Base-by-base conservation (phyloP, 176 grass and related monocot species). In the Pontederia crassipes region DNA sequence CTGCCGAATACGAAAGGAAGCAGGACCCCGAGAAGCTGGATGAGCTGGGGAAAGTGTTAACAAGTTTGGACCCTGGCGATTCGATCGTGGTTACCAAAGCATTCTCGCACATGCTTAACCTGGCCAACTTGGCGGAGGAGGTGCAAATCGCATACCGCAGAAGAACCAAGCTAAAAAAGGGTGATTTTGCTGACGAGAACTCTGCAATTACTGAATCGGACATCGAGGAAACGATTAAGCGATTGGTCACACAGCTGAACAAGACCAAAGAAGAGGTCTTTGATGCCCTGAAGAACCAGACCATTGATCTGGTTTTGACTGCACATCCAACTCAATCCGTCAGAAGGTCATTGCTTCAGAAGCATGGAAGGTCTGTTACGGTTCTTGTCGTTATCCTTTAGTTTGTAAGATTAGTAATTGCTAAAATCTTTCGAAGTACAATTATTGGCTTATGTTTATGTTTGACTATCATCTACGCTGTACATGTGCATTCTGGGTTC, bases 81-180 rank as follows among this genome's bases (percentile, higher is more conserved):
- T 55, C 66, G 8, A 68, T 68, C 3, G 66, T 68, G 15, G 52
- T 68, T 5, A 46, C 66, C 10, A 68, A 68, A 20, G 54, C 66
- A 14, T 68, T 68, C 32, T 68, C 66, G 8, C 66, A 68, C 66
- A 68, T 68, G 66, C 66, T 68, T 68, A 68, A 68, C 66, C 55
- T 68, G 52, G 52, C 66, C 4, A 68, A 68, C 32, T 68, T 68
- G 53, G 66, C 66, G 12, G 66, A 68, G 66, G 66, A 68, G 51
- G 66, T 68, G 52, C 66, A 68, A 32, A 68, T 68, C 55, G 66
- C 66, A 51, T 56, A 57, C 32, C 66, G 66, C 13, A 68, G 66
- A 45, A 68, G 66, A 32, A 68, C 15, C 66, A 68, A 68, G n/a
- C 66, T 56, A 2, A 68, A 68, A 56, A 68, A 68, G 11, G 66